Conservation (phyloP, 768 basidiomycete genomes). For the Lactarius trivialis region DNA sequence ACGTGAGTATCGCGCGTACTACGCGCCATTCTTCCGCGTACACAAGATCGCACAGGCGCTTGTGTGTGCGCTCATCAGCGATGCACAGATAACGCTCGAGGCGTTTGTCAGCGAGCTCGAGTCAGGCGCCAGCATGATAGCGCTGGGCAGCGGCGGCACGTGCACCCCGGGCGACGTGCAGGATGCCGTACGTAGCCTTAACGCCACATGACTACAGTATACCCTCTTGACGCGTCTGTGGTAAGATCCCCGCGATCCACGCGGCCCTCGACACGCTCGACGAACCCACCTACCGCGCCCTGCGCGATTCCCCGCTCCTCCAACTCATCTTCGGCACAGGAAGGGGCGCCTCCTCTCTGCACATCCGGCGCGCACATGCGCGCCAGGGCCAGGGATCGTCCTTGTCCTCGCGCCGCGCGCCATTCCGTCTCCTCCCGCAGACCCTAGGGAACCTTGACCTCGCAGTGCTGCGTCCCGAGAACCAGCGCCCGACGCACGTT, state of each 20-base stretch:
- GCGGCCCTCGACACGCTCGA: constrained; percentile 14
- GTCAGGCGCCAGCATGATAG: not conserved
- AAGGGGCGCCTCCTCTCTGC: not conserved
- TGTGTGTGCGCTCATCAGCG: constrained; percentile 11
- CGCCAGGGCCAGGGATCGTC: not conserved
- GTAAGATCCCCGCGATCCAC: constrained; percentile 8
- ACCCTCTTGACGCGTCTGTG: not conserved
- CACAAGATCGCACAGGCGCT: constrained; percentile 14
- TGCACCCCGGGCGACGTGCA: not conserved
- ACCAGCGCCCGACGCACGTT: constrained; percentile 52
- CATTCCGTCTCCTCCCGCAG: constrained; percentile 13
- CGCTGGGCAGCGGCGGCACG: not conserved
- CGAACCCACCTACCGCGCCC: not conserved
- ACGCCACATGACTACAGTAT: not conserved
- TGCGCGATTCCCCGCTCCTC: constrained; percentile 12
- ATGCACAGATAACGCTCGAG: not conserved
- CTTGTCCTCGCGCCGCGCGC: not conserved
- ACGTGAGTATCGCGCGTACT: not conserved
- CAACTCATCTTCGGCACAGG: not conserved
- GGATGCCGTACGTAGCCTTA: constrained; percentile 9
- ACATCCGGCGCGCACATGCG: not conserved
- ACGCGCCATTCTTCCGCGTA: constrained; percentile 10
- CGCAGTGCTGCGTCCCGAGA: constrained; percentile 47
- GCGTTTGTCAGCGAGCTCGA: constrained; percentile 7
- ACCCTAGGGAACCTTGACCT: constrained; percentile 43